A percentile compares a stretch with the other conserved stretches of the same genome.
Conservation (phyloP, 2,329 filamentous ascomycete genomes). For the Colletotrichum cordylinicola region DNA sequence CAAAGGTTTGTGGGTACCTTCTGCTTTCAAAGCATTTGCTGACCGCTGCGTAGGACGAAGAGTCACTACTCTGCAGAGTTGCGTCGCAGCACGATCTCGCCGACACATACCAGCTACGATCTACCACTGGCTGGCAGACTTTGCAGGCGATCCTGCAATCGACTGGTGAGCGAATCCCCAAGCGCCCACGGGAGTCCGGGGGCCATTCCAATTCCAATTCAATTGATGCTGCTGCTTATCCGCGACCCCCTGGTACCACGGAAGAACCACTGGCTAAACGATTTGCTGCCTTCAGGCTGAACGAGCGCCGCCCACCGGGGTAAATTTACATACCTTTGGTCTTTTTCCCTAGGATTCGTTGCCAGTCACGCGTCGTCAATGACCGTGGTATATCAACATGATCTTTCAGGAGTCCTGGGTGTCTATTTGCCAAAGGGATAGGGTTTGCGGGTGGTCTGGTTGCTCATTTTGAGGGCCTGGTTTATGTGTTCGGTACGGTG, state of each 20-base stretch:
- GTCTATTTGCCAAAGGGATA: background rate
- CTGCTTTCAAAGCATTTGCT: background rate
- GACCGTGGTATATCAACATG: background rate
- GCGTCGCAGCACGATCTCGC: constrained; percentile 81
- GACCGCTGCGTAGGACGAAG: constrained; percentile 74
- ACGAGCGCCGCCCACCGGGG: constrained; percentile 38
- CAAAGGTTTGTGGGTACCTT: constrained; percentile 68
- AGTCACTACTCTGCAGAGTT: constrained; percentile 82
- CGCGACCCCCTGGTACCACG: constrained; percentile 35
- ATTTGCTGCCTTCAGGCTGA: constrained; percentile 71
- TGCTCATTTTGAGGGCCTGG: background rate
- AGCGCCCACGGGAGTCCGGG: constrained; percentile 61
- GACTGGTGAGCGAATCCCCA: constrained; percentile 95
- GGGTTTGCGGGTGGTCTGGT: background rate
- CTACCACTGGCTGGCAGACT: constrained; percentile 92
- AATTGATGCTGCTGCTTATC: constrained; percentile 25
- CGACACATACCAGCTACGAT: constrained; percentile 82
- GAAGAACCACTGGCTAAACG: constrained; percentile 68
- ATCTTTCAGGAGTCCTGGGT: background rate
- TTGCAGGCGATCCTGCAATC: constrained; percentile 92
- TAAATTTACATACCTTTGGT: background rate
- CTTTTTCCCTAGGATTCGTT: background rate
- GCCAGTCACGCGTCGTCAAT: background rate
- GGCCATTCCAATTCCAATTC: constrained; percentile 34
- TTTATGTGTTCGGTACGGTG: background rate